Conservation (phyloP, 345 rosid species). For the Pugionium dolabratum region DNA sequence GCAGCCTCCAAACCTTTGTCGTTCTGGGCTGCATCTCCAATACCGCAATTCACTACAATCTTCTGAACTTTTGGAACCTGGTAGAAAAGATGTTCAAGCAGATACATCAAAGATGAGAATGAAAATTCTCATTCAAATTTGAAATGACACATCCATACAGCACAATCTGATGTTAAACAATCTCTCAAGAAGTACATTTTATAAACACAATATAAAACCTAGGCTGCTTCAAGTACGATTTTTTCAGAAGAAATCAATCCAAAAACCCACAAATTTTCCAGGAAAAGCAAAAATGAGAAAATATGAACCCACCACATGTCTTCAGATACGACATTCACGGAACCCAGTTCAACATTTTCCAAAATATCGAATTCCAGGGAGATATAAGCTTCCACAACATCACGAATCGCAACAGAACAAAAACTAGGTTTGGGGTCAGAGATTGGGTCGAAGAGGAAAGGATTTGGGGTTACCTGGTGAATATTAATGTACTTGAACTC, state of each 20-base stretch:
- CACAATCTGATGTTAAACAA: not conserved
- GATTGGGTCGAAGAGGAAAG: not conserved
- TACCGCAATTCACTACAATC: conserved; percentile 93
- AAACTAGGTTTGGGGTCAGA: conserved; percentile 5
- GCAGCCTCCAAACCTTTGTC: conserved; percentile 91
- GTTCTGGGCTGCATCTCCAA: conserved; percentile 92
- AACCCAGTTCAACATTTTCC: conserved; percentile 7
- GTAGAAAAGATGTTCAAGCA: conserved; percentile 14
- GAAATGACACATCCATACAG: not conserved
- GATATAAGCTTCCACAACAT: not conserved
- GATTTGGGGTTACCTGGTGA: conserved; percentile 56
- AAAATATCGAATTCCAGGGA: not conserved
- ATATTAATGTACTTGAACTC: conserved; percentile 82
- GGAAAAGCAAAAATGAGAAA: not conserved
- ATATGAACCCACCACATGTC: conserved; percentile 5
- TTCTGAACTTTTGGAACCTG: conserved; percentile 85
- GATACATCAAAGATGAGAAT: not conserved
- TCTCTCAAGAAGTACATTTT: too few relatives aligned
- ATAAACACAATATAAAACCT: too few relatives aligned
- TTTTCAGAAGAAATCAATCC: not conserved
- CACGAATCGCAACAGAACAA: conserved; percentile 12
- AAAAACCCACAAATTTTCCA: not conserved
- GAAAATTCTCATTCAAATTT: not conserved
- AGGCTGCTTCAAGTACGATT: not conserved
- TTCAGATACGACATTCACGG: conserved; percentile 4